Percentiles rank a stretch among this genome's conserved stretches.
Evolutionary conservation across 352 stramenopile genomes (phyloP).

Genomic region (Phytophthora fragariae): DNA sequence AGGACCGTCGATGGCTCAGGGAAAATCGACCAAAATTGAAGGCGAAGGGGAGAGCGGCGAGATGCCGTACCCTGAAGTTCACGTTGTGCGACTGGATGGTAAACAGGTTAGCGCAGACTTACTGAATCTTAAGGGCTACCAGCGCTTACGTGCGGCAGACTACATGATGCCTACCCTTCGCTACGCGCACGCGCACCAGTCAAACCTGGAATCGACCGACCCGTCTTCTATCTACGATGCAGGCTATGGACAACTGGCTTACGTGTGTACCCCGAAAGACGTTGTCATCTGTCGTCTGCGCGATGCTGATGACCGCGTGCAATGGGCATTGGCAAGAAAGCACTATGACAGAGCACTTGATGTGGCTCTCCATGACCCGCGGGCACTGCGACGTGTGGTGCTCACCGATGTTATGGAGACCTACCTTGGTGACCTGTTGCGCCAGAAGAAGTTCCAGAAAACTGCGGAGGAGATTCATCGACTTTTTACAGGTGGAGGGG

Average conservation of each 20-base stretch:
- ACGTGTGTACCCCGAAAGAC: conserved; percentile 87
- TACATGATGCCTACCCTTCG: conserved; percentile 86
- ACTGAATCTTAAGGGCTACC: conserved; percentile 76
- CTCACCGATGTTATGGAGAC: conserved; percentile 79
- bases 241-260: conserved; percentile 68
- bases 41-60: conserved; percentile 75
- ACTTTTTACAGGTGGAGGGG: conserved; percentile 59
- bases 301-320: conserved; percentile 81
- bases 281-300: conserved; percentile 86
- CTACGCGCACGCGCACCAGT: conserved; percentile 44
- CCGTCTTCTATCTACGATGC: conserved; percentile 72
- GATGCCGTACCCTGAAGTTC: conserved; percentile 84
- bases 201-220: conserved; percentile 31
- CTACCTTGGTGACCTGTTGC: conserved; percentile 77
- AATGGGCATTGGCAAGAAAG: conserved; percentile 70
- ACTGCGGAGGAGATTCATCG: conserved; percentile 78
- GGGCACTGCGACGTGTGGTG: conserved; percentile 57
- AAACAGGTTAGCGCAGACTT: conserved; percentile 88
- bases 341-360: conserved; percentile 68
- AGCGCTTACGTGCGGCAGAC: conserved; percentile 75
- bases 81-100: conserved; percentile 90
- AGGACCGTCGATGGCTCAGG: conserved; percentile 27
- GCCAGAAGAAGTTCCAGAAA: conserved; percentile 76
- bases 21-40: conserved; percentile 58
- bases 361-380: conserved; percentile 69